Evolutionary conservation across 1,284 basidiomycete species (phyloP).

Genomic region (Singerocomus inundabilis): DNA sequence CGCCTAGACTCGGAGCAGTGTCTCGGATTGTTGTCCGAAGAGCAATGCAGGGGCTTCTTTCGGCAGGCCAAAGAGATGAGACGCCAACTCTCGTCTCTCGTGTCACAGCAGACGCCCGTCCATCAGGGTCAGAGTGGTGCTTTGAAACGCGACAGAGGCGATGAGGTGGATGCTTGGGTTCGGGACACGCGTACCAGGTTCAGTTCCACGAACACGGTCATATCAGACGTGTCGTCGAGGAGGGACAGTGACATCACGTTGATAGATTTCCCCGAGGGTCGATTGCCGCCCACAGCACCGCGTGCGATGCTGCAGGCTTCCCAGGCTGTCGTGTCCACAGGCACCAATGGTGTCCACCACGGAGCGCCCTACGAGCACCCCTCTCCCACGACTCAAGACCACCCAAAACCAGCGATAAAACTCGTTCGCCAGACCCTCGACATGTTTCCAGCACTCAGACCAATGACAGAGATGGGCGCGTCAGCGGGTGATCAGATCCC

Average conservation of each 20-base stretch:
- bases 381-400: slow-evolving; percentile 7
- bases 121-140: slow-evolving; percentile 4
- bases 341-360: background rate
- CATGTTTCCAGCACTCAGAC: slow-evolving; percentile 4
- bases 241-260: slow-evolving; percentile 29
- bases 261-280: slow-evolving; percentile 17
- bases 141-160: slow-evolving; percentile 15
- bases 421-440: slow-evolving; percentile 4
- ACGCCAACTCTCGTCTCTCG: slow-evolving; percentile 18
- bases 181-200: slow-evolving; percentile 19
- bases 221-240: slow-evolving; percentile 18
- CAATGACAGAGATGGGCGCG: slow-evolving; percentile 1
- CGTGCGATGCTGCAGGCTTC: slow-evolving; percentile 22
- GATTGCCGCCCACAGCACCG: slow-evolving; percentile 23
- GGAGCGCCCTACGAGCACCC: slow-evolving; percentile 1
- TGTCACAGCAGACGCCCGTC: slow-evolving; percentile 4
- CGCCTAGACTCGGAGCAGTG: slow-evolving; percentile 20
- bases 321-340: background rate
- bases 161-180: slow-evolving; percentile 14
- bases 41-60: slow-evolving; percentile 23
- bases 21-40: slow-evolving; percentile 27
- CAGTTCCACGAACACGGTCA: slow-evolving; percentile 10
- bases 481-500: too few relatives aligned
- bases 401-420: background rate
- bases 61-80: slow-evolving; percentile 27